phyloP scores from a whole-genome alignment of 2,329 filamentous ascomycete genomes.

The Tolypocladium tropicale region DNA sequence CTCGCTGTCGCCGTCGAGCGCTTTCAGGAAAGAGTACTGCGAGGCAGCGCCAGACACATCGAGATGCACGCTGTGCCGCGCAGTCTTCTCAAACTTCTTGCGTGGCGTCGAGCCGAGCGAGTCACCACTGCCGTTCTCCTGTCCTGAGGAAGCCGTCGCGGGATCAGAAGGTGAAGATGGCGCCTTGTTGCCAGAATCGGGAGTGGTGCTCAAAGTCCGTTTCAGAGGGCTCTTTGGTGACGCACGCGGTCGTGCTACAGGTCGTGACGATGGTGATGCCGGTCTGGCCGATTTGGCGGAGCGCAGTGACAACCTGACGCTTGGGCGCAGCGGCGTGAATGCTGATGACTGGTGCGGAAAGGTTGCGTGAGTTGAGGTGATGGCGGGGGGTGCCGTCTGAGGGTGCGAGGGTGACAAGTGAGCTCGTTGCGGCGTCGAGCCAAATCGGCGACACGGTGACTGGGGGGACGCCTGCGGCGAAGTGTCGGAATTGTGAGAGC shows the following conservation, averaged over 20 bases:
- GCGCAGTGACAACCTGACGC: slow-evolving; percentile 54
- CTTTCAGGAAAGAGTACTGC: slow-evolving; percentile 38
- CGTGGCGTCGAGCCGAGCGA: slow-evolving; percentile 22
- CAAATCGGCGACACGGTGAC: slow-evolving; percentile 38
- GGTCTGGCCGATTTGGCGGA: slow-evolving; percentile 52
- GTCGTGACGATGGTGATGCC: slow-evolving; percentile 36
- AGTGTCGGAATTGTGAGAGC: slow-evolving; percentile 35
- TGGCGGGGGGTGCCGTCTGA: slow-evolving; percentile 24
- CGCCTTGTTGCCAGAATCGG: slow-evolving; percentile 59
- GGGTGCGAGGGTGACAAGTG: slow-evolving; percentile 19
- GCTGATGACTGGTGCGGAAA: slow-evolving; percentile 35
- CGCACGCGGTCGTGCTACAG: slow-evolving; percentile 51
- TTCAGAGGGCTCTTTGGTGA: slow-evolving; percentile 76
- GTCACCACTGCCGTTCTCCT: slow-evolving; percentile 29
- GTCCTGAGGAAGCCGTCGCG: slow-evolving; percentile 28
- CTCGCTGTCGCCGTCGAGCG: slow-evolving; percentile 34
- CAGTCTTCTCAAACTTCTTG: slow-evolving; percentile 30
- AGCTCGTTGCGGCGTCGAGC: slow-evolving; percentile 25
- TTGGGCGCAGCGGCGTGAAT: slow-evolving; percentile 56
- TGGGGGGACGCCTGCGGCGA: slow-evolving; percentile 38
- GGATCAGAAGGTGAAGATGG: slow-evolving; percentile 31
- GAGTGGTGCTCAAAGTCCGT: slow-evolving; percentile 60
- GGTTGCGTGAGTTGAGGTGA: slow-evolving; percentile 16
- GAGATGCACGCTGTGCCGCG: slow-evolving; percentile 45
- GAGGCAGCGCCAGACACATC: slow-evolving; percentile 42